These are phyloP conservation scores for Peronospora farinosa DNA, from an alignment of 352 stramenopile species.

Conservation along the genomic window DNA sequence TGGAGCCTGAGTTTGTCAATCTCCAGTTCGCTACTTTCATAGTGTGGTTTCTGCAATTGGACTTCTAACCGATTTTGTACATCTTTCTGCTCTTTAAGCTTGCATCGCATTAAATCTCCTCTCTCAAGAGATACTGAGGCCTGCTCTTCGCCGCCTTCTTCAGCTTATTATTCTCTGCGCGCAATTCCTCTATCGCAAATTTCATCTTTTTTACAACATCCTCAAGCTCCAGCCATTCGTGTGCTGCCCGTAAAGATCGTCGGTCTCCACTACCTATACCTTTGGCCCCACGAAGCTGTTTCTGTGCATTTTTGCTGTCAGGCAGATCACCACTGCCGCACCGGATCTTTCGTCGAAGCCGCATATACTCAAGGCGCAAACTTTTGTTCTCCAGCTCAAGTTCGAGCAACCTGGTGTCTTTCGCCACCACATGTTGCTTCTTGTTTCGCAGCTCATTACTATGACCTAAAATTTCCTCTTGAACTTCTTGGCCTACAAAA, in stretches of 20 bases:
- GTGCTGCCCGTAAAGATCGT: constrained; percentile 14
- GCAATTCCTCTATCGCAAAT: constrained; percentile 72
- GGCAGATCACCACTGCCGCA: constrained; percentile 1
- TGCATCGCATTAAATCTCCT: constrained; percentile 36
- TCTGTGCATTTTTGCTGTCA: constrained; percentile 7
- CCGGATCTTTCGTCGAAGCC: constrained; percentile 40
- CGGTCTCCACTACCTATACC: constrained; percentile 1
- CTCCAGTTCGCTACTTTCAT: constrained; percentile 36
- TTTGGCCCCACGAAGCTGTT: constrained; percentile 8
- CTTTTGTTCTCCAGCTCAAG: constrained; percentile 67
- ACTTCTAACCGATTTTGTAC: constrained; percentile 30
- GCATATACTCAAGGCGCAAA: constrained; percentile 51
- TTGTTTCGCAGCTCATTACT: constrained; percentile 43
- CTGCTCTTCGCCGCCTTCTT: constrained; percentile 30
- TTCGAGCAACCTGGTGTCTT: constrained; percentile 62
- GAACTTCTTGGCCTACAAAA: constrained; percentile 36
- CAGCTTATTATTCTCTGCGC: constrained; percentile 62
- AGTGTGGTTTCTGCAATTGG: constrained; percentile 38
- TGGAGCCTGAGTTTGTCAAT: constrained; percentile 63
- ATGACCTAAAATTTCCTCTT: constrained; percentile 38
- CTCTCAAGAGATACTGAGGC: constrained; percentile 31
- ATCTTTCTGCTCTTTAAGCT: constrained; percentile 49
- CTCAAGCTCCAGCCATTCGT: constrained; percentile 58
- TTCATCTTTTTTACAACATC: constrained; percentile 81
- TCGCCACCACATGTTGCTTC: constrained; percentile 44